These are phyloP conservation scores for Lipomyces kockii DNA, from an alignment of 805 yeast species.

Conservation along the genomic window DNA sequence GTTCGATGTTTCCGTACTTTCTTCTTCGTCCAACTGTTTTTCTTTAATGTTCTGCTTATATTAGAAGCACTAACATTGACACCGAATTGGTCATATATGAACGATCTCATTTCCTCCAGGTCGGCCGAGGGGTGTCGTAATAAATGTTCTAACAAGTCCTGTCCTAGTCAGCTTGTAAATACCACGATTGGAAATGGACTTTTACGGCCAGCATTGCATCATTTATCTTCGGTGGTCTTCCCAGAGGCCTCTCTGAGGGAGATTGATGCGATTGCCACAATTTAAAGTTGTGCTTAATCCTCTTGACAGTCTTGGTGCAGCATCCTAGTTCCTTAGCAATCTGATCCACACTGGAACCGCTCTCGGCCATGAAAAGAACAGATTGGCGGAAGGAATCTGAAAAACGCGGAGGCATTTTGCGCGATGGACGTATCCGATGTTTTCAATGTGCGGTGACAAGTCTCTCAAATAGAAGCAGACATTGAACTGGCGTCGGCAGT, in stretches of 20 bases:
- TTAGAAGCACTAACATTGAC: neutral
- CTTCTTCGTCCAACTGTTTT: neutral
- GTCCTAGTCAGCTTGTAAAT: neutral
- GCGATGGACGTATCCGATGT: too few relatives aligned
- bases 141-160: neutral
- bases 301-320: conserved; percentile 1
- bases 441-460: too few relatives aligned
- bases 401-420: neutral
- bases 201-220: neutral
- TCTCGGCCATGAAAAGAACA: neutral
- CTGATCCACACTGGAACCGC: too few relatives aligned
- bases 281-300: neutral
- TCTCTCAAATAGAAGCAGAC: neutral
- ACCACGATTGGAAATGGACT: neutral
- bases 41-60: conserved; percentile 1
- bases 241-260: neutral
- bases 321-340: too few relatives aligned
- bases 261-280: neutral
- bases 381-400: neutral
- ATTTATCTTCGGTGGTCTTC: conserved; percentile 4
- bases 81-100: neutral
- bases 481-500: neutral
- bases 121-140: neutral
- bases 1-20: neutral
- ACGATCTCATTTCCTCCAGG: conserved; percentile 5